Percentiles rank a stretch among this genome's conserved stretches.
These are phyloP conservation scores for Blastomyces gilchristii DNA, from an alignment of 2,329 filamentous ascomycete species.

Conservation along the genomic window DNA sequence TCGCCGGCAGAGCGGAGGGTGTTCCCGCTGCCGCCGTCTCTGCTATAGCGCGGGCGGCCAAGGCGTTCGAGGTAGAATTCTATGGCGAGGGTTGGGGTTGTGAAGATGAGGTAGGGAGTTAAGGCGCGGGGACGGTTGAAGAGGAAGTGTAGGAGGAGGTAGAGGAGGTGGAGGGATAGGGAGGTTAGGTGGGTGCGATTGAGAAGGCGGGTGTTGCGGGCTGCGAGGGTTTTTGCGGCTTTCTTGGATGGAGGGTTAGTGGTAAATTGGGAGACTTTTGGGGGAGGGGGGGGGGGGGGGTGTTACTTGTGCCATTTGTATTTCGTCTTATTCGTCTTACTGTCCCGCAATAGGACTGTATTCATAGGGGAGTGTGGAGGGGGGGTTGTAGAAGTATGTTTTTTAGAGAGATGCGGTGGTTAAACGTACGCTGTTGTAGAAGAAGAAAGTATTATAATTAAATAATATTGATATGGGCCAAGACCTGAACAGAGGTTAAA, in stretches of 20 bases:
- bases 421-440: too few relatives aligned
- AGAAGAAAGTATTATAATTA: too few relatives aligned
- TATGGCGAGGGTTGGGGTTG: constrained; percentile 63
- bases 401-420: not conserved
- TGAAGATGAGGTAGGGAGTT: constrained; percentile 60
- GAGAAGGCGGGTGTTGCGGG: constrained; percentile 65
- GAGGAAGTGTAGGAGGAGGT: constrained; percentile 59
- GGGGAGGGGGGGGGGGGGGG: not conserved
- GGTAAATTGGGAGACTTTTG: not conserved
- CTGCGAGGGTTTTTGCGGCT: constrained; percentile 54
- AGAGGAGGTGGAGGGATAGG: constrained; percentile 59
- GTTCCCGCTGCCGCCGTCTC: constrained; percentile 14
- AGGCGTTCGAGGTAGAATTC: constrained; percentile 78
- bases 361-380: not conserved
- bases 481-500: not conserved
- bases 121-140: constrained; percentile 53
- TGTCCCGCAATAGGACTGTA: not conserved
- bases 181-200: constrained; percentile 74
- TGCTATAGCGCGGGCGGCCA: constrained; percentile 64
- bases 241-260: constrained; percentile 30
- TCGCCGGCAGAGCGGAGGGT: constrained; percentile 70
- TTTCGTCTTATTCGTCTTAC: not conserved
- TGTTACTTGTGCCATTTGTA: not conserved
- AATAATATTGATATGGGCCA: not conserved
- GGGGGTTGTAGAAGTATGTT: not conserved